Base-by-base conservation (phyloP, 177 flowering plant species). In the Vitis hybrid region DNA sequence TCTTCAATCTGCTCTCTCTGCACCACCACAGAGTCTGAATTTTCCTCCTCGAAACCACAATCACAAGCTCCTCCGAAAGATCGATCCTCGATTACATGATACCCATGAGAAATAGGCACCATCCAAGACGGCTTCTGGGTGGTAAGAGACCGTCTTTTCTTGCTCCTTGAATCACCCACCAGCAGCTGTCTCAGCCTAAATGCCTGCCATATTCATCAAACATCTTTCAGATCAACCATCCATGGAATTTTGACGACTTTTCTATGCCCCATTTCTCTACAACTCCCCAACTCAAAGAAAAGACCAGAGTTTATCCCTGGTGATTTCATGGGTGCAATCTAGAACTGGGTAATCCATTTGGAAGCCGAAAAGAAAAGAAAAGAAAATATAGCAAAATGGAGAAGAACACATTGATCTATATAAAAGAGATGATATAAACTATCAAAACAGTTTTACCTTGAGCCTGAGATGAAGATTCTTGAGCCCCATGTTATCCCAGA, bases 1-100 rank as follows among this genome's bases (percentile, higher is more conserved):
- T 77, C 80, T 18, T 77, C 78, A n/a, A 83, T 67, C 64, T 86
- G 83, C 72, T 90, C 94, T 73, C 88, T 84, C 67, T 87, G 88
- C 8, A 76, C 88, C 63, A 87, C 84, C 52, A 87, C 81, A 1
- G 71, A 69, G 65, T 86, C 94, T 2, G 61, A 30, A 4, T 69
- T 71, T 1, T 57, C 52, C 18, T 69, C 72, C n/a, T 76, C 76
- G 49, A 52, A 48, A 13, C 61, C 66, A 6, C 51, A 62, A 21
- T 48, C 53, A 18, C 27, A 24, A 24, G 27, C 27, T 24, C 27
- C 27, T 24, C 27, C 27, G 27, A 52, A 50, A 30, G 76, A 57
- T 18, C 35, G 70, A 73, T 77, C 72, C 66, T 84, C 84, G 0
- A 83, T 79, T 0, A 81, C 80, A 63, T 82, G 80, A 66, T 78